Evolutionary conservation across 768 basidiomycete species (phyloP).

Genomic region (Leccinum arenicola): DNA sequence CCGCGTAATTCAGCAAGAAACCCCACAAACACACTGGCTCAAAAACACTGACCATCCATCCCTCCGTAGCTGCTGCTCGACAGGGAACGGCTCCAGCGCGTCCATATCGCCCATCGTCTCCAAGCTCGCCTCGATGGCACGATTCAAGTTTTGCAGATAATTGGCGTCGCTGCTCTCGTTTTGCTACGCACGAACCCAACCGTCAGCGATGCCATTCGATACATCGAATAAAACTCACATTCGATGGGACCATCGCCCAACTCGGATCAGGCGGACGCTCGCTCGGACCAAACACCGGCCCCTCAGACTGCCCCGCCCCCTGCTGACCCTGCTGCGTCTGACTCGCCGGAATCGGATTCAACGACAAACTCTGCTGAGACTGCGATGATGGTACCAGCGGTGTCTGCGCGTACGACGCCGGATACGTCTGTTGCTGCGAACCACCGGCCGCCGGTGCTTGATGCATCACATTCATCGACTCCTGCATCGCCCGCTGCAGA

Average conservation of each 20-base stretch:
- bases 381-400: constrained; percentile 7
- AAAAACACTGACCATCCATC: constrained; percentile 50
- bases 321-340: constrained; percentile 4
- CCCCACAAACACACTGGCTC: background rate
- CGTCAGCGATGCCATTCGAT: background rate
- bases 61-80: constrained; percentile 52
- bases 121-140: constrained; percentile 71
- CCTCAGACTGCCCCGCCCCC: constrained; percentile 25
- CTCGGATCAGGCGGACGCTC: constrained; percentile 59
- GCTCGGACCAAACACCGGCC: constrained; percentile 53
- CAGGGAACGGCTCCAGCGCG: constrained; percentile 50
- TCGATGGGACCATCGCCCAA: constrained; percentile 70
- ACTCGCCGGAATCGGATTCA: background rate
- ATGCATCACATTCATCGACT: constrained; percentile 45
- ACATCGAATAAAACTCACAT: constrained; percentile 39
- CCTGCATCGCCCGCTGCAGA: constrained; percentile 49
- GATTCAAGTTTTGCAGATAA: constrained; percentile 62
- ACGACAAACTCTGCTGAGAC: background rate
- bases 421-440: constrained; percentile 22
- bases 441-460: constrained; percentile 15
- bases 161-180: constrained; percentile 38
- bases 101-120: constrained; percentile 45
- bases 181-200: constrained; percentile 18
- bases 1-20: constrained; percentile 1
- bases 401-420: constrained; percentile 10